Percentiles rank a stretch among this genome's conserved stretches.
Conservation (phyloP, 163 green algal species). For the Trebouxia gelatinosa region DNA sequence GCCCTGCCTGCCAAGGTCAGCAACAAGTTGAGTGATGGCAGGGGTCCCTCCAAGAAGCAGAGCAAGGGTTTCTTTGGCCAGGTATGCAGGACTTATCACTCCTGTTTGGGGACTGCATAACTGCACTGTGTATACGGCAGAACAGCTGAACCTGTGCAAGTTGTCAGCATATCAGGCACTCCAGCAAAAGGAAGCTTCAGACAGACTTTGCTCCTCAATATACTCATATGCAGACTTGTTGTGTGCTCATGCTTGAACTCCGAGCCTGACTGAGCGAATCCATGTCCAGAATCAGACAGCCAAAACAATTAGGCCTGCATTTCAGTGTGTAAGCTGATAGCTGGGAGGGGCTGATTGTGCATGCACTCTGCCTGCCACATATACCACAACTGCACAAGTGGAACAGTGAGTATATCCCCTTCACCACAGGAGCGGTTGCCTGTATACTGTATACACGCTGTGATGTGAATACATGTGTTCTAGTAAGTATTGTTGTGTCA, state of each 20-base stretch:
- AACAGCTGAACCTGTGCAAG: too few relatives aligned
- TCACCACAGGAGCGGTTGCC: background rate
- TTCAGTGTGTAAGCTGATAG: too few relatives aligned
- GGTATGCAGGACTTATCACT: background rate
- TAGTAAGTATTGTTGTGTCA: background rate
- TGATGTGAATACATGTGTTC: background rate
- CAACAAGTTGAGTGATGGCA: background rate
- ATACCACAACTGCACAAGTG: background rate
- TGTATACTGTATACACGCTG: background rate
- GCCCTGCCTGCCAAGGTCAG: slow-evolving; percentile 22
- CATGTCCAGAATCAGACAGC: too few relatives aligned
- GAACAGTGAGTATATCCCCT: background rate
- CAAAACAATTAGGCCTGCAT: too few relatives aligned
- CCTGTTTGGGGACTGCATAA: background rate
- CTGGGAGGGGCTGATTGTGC: too few relatives aligned
- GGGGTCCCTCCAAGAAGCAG: background rate
- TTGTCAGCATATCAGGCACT: too few relatives aligned
- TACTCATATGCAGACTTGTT: background rate
- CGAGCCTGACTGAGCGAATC: too few relatives aligned
- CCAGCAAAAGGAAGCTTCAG: background rate
- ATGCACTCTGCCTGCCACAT: too few relatives aligned
- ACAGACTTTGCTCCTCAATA: background rate
- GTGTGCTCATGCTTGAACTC: background rate
- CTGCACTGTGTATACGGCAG: background rate
- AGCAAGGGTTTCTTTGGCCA: slow-evolving; percentile 21